Conservation (phyloP, 441 rosid genomes). For the Codiaeum variegatum region DNA sequence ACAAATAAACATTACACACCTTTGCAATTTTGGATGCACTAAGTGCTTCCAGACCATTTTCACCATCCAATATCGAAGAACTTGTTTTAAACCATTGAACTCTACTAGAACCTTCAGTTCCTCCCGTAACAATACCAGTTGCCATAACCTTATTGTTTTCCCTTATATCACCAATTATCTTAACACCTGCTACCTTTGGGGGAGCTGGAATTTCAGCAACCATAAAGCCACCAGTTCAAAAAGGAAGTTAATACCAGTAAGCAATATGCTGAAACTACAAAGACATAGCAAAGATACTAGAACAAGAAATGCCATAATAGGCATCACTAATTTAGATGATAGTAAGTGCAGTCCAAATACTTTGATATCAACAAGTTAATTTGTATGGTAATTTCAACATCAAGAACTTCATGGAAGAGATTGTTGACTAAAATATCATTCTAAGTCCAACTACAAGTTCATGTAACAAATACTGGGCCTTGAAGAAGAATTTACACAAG, state of each 20-base stretch:
- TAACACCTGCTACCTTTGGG: slow-evolving; percentile 81
- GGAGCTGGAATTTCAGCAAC: slow-evolving; percentile 61
- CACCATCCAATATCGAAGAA: slow-evolving; percentile 51
- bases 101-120: slow-evolving; percentile 92
- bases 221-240: slow-evolving; percentile 19
- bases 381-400: neutral
- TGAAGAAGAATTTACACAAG: neutral
- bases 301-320: slow-evolving; percentile 2
- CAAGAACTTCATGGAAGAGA: slow-evolving; percentile 1
- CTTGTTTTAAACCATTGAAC: slow-evolving; percentile 93
- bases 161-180: slow-evolving; percentile 82
- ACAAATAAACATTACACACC: slow-evolving; percentile 37
- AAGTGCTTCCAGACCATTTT: slow-evolving; percentile 74
- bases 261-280: slow-evolving; percentile 21
- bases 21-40: slow-evolving; percentile 85
- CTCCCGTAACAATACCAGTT: slow-evolving; percentile 82
- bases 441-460: neutral
- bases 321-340: neutral
- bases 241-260: slow-evolving; percentile 21
- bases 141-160: slow-evolving; percentile 90
- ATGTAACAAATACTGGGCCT: neutral
- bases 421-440: neutral
- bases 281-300: neutral
- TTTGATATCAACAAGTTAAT: neutral
- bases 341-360: neutral